These are phyloP conservation scores for Termitomyces sp. DNA, from an alignment of 1,284 basidiomycete species.

Conservation along the genomic window DNA sequence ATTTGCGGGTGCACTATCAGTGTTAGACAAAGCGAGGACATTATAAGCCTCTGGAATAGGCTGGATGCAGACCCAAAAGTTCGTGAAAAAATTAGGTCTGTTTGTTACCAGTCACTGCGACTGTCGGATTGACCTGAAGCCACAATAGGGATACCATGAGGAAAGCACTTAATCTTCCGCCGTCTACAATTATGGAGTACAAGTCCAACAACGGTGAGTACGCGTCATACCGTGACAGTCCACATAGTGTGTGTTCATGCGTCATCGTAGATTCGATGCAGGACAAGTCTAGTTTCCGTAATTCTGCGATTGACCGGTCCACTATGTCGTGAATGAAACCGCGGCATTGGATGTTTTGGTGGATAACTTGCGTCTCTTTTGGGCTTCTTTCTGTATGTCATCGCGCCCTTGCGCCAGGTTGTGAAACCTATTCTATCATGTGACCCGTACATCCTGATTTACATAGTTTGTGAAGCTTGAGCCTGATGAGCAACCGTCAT, in stretches of 20 bases:
- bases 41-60: conserved; percentile 76
- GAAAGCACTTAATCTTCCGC: conserved; percentile 61
- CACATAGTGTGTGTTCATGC: neutral
- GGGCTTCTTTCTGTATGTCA: neutral
- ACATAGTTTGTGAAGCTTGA: neutral
- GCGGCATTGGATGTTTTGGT: neutral
- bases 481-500: conserved; percentile 10
- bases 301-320: conserved; percentile 52
- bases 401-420: too few species aligned
- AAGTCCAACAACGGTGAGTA: conserved; percentile 76
- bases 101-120: neutral
- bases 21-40: conserved; percentile 79
- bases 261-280: conserved; percentile 68
- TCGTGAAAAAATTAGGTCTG: conserved; percentile 67
- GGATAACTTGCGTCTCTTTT: neutral
- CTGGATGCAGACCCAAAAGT: conserved; percentile 61
- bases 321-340: conserved; percentile 4
- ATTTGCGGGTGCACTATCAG: conserved; percentile 84
- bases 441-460: neutral
- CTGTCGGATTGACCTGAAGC: neutral
- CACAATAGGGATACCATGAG: conserved; percentile 60
- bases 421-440: neutral
- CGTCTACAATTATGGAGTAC: conserved; percentile 75
- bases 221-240: neutral
- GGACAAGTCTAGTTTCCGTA: conserved; percentile 77